These are phyloP conservation scores for Zygosaccharomyces pseudobailii DNA, from an alignment of 1,139 yeast genomes.

Conservation along the genomic window DNA sequence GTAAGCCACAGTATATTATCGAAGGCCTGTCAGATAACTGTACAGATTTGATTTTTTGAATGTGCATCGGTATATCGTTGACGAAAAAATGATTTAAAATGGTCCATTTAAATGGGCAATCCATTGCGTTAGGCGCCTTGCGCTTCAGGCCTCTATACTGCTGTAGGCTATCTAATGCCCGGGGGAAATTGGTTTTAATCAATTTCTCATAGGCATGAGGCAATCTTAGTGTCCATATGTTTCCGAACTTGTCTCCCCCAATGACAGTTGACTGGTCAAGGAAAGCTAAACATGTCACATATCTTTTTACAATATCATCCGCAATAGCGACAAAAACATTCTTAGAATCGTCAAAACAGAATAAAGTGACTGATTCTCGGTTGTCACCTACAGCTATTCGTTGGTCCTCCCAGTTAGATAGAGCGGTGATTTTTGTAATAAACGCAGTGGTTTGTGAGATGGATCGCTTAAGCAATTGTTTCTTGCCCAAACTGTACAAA, in stretches of 20 bases:
- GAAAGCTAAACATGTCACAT: constrained; percentile 53
- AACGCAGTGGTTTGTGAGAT: constrained; percentile 39
- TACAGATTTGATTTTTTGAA: constrained; percentile 36
- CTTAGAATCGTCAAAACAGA: constrained; percentile 48
- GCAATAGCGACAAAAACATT: constrained; percentile 59
- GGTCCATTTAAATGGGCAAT: constrained; percentile 45
- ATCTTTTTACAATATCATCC: constrained; percentile 66
- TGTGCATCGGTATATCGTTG: constrained; percentile 66
- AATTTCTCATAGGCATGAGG: constrained; percentile 36
- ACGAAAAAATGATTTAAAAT: constrained; percentile 58
- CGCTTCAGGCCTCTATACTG: constrained; percentile 5
- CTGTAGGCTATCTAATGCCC: constrained; percentile 8
- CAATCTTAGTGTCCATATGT: constrained; percentile 61
- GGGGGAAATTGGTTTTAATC: constrained; percentile 6
- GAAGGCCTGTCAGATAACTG: constrained; percentile 52
- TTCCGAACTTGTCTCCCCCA: constrained; percentile 91
- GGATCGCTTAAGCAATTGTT: constrained; percentile 69
- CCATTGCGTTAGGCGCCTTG: constrained; percentile 24
- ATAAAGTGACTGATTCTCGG: constrained; percentile 55
- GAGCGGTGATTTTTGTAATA: constrained; percentile 44
- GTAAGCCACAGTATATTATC: constrained; percentile 67
- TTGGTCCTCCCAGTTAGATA: constrained; percentile 49
- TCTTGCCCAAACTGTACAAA: constrained; percentile 70
- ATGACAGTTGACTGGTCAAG: constrained; percentile 73
- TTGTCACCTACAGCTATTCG: constrained; percentile 68